Percentiles rank a stretch among this genome's conserved stretches.
phyloP scores from a whole-genome alignment of 116 monocot species.

The Cymodocea nodosa region DNA sequence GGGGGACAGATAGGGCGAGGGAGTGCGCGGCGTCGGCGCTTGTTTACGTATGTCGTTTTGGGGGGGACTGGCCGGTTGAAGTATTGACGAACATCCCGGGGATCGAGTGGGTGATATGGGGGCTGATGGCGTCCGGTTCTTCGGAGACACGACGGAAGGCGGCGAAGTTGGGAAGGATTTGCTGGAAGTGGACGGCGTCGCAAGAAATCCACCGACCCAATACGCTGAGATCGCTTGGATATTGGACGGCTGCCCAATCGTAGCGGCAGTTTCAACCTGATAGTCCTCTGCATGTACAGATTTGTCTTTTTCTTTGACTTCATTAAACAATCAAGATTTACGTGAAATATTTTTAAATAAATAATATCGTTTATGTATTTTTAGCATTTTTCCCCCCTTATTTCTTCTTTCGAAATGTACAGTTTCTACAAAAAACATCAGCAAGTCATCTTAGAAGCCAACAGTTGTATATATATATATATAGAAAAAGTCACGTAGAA shows the following conservation, averaged over 20 bases:
- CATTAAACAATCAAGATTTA: too few species aligned
- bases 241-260: slow-evolving; percentile 6
- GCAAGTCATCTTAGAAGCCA: too few species aligned
- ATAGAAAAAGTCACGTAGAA: too few species aligned
- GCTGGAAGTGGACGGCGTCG: slow-evolving; percentile 42
- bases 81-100: slow-evolving; percentile 41
- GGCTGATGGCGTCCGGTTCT: slow-evolving; percentile 62
- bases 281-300: too few species aligned
- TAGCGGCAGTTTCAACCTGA: neutral
- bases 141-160: slow-evolving; percentile 61
- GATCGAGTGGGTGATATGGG: slow-evolving; percentile 77
- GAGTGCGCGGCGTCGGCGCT: slow-evolving; percentile 74
- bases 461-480: too few species aligned
- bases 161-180: slow-evolving; percentile 60
- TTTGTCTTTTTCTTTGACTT: neutral
- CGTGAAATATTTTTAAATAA: too few species aligned
- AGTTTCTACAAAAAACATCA: too few species aligned
- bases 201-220: slow-evolving; percentile 18
- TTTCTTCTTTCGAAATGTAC: too few species aligned
- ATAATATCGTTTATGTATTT: too few species aligned
- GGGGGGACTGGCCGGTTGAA: slow-evolving; percentile 21
- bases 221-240: neutral
- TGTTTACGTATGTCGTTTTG: slow-evolving; percentile 42
- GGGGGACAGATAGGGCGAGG: slow-evolving; percentile 48
- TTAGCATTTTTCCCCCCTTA: too few species aligned